A percentile compares a stretch with the other conserved stretches of the same genome.
Evolutionary conservation across 768 basidiomycete genomes (phyloP).

Genomic region (Filobasidium floriforme): DNA sequence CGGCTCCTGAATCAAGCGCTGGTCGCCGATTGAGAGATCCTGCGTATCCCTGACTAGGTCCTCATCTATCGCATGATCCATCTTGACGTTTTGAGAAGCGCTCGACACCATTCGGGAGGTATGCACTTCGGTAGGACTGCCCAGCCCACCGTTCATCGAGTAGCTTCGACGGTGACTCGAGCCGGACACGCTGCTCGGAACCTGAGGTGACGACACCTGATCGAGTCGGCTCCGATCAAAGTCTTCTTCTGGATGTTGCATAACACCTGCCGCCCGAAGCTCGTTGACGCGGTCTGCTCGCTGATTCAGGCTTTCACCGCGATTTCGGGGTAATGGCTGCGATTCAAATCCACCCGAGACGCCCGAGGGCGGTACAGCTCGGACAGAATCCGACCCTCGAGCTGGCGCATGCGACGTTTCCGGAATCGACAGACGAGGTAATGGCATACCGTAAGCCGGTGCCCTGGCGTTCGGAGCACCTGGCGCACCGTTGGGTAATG

Average conservation of each 20-base stretch:
- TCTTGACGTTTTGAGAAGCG: slow-evolving; percentile 23
- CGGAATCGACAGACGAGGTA: slow-evolving; percentile 72
- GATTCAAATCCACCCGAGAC: slow-evolving; percentile 5
- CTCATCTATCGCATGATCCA: slow-evolving; percentile 5
- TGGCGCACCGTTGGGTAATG: slow-evolving; percentile 5
- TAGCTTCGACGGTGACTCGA: slow-evolving; percentile 12
- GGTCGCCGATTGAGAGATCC: neutral
- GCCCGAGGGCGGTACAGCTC: slow-evolving; percentile 1
- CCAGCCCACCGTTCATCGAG: slow-evolving; percentile 7
- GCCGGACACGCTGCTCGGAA: slow-evolving; percentile 22
- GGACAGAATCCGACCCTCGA: neutral
- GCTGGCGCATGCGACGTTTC: slow-evolving; percentile 58
- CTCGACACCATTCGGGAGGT: slow-evolving; percentile 26
- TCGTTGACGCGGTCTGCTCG: slow-evolving; percentile 6
- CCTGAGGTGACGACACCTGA: slow-evolving; percentile 28
- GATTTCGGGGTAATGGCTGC: slow-evolving; percentile 18
- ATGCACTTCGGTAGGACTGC: neutral
- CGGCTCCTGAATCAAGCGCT: neutral
- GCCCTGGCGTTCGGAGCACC: slow-evolving; percentile 10
- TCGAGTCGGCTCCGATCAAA: slow-evolving; percentile 48
- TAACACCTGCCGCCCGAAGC: slow-evolving; percentile 31
- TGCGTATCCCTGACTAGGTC: slow-evolving; percentile 11
- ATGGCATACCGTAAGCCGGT: slow-evolving; percentile 54
- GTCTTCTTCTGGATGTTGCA: slow-evolving; percentile 45
- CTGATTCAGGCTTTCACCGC: slow-evolving; percentile 18